Evolutionary conservation across 257 asterid species (phyloP), one percentile per base, ranked within the genome.

Genomic region (Coffea canephora): DNA sequence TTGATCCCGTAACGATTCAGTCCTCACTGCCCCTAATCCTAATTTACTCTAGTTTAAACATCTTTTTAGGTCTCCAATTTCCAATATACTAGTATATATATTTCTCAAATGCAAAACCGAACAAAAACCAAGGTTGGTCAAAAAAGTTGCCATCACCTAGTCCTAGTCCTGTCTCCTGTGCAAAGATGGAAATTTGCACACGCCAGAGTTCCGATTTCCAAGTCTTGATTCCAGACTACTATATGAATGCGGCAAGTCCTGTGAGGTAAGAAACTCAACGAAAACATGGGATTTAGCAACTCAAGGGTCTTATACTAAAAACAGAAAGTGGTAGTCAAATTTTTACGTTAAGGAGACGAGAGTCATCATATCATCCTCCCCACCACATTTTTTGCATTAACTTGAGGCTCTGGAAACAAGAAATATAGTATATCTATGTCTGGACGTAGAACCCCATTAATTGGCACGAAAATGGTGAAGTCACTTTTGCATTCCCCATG

Each of bases 401-500:
- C 6, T 5, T 5, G 43, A 1, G 55, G 57, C 73, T 36, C 49
- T 69, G 25, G 12, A 27, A 46, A 41, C 73, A 43, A 13, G 55
- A 23, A 69, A 16, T 70, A 48, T 46, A 10, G 73, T 12, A 9
- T 71, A 8, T 49, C 21, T 61, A 0, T 61, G 67, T 61, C 13
- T 61, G 14, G 67, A 61, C 34, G 67, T 23, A 61, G 27, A 61
- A 61, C 9, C 67, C 67, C 34, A 61, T 61, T 61, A 21, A 61
- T 61, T 61, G 67, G 67, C 67, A 61, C 15, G 75, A 27, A 71
- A 25, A n/a, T 71, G 41, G 15, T 23, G 66, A 73, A 45, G 7
- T 74, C 36, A 74, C 68, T 74, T 2, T 34, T n/a, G 1, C 36
- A 10, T 74, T 74, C 68, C 77, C 77, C 19, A 19, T 74, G 52